A percentile compares a stretch with the other conserved stretches of the same genome.
Evolutionary conservation across 1,139 yeast species (phyloP).

Genomic region (Blastobotrys aristatus): DNA sequence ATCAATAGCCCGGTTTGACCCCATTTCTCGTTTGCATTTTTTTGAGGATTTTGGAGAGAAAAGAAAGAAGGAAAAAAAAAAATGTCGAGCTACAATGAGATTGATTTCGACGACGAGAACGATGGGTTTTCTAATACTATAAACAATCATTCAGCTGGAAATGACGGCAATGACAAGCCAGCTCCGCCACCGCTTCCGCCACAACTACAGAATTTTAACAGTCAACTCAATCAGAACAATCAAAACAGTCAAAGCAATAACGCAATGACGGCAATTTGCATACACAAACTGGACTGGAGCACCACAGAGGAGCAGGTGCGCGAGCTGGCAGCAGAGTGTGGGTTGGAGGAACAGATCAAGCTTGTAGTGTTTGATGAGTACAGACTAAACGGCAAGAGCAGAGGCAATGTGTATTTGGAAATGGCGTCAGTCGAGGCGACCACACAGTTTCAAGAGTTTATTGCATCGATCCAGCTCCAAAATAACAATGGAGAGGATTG

Average conservation of each 20-base stretch:
- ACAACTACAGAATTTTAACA: background rate
- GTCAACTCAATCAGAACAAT: background rate
- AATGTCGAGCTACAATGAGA: constrained; percentile 19
- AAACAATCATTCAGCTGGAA: too few species aligned
- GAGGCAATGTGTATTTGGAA: constrained; percentile 27
- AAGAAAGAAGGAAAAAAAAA: background rate
- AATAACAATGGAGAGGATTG: background rate
- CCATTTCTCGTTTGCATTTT: too few species aligned
- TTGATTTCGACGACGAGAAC: constrained; percentile 29
- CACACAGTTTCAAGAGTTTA: constrained; percentile 1
- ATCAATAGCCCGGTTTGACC: too few species aligned
- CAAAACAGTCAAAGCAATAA: background rate
- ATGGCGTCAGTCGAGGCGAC: constrained; percentile 18
- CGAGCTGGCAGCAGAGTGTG: constrained; percentile 29
- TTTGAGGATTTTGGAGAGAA: too few species aligned
- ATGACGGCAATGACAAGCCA: background rate
- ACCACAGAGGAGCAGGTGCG: constrained; percentile 34
- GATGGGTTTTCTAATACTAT: constrained; percentile 19
- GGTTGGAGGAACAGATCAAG: constrained; percentile 23
- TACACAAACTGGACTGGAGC: constrained; percentile 32
- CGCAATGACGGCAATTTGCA: constrained; percentile 2
- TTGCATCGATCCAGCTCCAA: background rate
- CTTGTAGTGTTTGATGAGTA: constrained; percentile 32
- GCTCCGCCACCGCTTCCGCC: background rate
- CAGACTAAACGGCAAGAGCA: constrained; percentile 33